Evolutionary conservation across 208 protist species (phyloP), one percentile per base, ranked within the genome.

Genomic region (Crithidia mellificae): DNA sequence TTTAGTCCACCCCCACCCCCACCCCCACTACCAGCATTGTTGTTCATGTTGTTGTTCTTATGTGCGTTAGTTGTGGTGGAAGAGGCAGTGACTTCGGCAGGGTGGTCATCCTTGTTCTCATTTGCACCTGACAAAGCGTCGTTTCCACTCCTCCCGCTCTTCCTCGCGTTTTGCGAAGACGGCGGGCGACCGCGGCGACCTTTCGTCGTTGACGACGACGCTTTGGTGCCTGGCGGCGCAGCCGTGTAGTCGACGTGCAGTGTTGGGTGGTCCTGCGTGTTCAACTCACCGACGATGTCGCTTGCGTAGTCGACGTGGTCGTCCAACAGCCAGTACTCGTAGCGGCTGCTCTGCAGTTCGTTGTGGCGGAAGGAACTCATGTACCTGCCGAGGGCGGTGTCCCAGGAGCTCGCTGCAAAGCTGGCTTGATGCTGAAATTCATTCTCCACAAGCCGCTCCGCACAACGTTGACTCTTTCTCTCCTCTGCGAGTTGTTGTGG

Each of bases 301-400:
- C 69, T 5, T 3, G 49, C 68, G 63, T 81, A 78, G 61, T 59
- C 15, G 20, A 84, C 55, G 25, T 63, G 59, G 44, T 58, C 54
- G 15, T 80, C 69, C 56, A 77, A 61, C 65, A 76, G 55, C 72
- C 72, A 86, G 69, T 62, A 58, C 69, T 72, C 72, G 63, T 86
- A 80, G 34, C 81, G 81, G 36, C 77, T 70, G 52, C 81, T 82
- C 43, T 72, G 65, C 29, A 63, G 53, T 30, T 86, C 81, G 54
- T 86, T 86, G 71, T 68, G 44, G 27, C 39, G 24, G 14, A 86
- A 27, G 20, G 46, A 52, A 20, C 51, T 39, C 29, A 68, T 53
- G 30, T 78, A 72, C 27, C 66, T 72, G 0, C 81, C 81, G 7
- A 76, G 63, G 27, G 55, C 36, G 19, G 38, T n/a, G 38, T 86